These are phyloP conservation scores for Ophiostoma australiae DNA, from an alignment of 2,329 filamentous ascomycete species.

Conservation along the genomic window DNA sequence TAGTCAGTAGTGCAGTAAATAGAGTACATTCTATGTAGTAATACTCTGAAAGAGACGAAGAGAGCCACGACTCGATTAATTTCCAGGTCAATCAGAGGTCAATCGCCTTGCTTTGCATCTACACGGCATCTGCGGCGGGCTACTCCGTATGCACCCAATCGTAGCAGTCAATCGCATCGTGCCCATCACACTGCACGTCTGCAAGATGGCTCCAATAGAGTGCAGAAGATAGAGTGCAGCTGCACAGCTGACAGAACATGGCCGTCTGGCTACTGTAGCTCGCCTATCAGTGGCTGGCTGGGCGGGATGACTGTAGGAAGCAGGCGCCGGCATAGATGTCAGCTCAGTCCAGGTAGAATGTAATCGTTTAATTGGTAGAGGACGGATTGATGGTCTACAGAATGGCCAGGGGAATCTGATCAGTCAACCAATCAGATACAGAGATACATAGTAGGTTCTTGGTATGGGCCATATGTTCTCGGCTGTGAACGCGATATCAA, in stretches of 20 bases:
- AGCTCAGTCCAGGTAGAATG: background rate
- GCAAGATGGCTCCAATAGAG: background rate
- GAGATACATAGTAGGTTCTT: background rate
- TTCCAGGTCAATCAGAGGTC: background rate
- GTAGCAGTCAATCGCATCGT: constrained; percentile 1
- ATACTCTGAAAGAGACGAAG: too few relatives aligned
- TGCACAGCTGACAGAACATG: background rate
- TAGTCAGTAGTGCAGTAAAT: background rate
- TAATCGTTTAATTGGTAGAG: background rate
- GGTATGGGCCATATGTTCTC: background rate
- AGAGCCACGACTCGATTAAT: too few relatives aligned
- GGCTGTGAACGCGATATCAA: background rate
- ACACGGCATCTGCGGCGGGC: background rate
- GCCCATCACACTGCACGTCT: background rate
- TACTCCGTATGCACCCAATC: background rate
- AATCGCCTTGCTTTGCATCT: background rate
- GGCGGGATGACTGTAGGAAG: background rate
- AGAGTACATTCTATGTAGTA: too few relatives aligned
- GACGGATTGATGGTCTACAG: background rate
- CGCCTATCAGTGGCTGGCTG: constrained; percentile 14
- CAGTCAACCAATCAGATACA: background rate
- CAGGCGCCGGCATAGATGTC: background rate
- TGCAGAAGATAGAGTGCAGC: background rate
- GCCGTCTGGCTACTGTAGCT: background rate
- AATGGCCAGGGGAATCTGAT: background rate